Conservation (phyloP, 352 stramenopile species). For the Pythium sukuiense region DNA sequence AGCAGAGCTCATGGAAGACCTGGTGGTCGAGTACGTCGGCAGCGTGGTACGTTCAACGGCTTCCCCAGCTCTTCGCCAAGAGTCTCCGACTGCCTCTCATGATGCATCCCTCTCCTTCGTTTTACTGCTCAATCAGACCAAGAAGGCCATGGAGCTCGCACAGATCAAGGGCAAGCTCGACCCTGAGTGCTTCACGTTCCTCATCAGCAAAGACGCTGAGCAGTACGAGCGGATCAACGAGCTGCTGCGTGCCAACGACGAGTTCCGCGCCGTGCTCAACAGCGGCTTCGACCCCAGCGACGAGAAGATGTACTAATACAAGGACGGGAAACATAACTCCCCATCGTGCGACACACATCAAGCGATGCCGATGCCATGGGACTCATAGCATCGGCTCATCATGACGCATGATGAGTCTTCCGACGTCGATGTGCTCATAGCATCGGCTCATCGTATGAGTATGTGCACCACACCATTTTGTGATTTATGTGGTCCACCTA, state of each 20-base stretch:
- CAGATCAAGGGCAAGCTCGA: slow-evolving; percentile 85
- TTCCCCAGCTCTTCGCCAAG: background rate
- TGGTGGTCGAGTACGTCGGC: slow-evolving; percentile 81
- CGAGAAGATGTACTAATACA: slow-evolving; percentile 80
- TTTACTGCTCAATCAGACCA: slow-evolving; percentile 44
- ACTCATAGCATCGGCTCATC: no score
- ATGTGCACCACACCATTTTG: slow-evolving; percentile 17
- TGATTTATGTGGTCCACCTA: background rate
- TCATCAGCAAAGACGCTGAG: slow-evolving; percentile 86
- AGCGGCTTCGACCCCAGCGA: slow-evolving; percentile 88
- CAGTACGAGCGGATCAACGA: slow-evolving; percentile 81
- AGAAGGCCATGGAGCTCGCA: slow-evolving; percentile 82
- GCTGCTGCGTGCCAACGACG: slow-evolving; percentile 81
- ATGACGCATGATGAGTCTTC: no score
- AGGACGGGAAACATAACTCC: no score
- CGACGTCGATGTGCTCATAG: no score
- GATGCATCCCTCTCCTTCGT: background rate
- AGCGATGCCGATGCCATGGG: background rate
- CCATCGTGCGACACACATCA: no score
- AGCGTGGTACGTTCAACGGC: slow-evolving; percentile 58
- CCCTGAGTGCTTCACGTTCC: slow-evolving; percentile 88
- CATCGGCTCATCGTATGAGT: background rate
- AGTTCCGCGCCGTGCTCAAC: slow-evolving; percentile 84
- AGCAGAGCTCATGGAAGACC: slow-evolving; percentile 82
- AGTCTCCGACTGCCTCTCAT: no score